phyloP scores from a whole-genome alignment of 345 rosid species.

The Brassica juncea region DNA sequence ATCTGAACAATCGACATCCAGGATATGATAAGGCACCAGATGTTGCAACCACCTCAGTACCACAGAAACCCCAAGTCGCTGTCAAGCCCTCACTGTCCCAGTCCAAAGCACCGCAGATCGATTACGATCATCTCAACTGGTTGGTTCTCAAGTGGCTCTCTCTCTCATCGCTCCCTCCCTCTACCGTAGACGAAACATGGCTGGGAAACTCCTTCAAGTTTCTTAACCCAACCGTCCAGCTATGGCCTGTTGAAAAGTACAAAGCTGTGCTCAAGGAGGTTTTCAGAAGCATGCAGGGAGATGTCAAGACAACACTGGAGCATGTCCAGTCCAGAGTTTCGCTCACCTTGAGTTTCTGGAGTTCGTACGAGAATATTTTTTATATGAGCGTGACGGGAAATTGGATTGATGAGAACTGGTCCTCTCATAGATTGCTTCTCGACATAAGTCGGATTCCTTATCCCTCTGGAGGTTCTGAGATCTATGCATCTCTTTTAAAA shows the following conservation, averaged over 20 bases:
- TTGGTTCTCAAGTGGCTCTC: conserved; percentile 84
- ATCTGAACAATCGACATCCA: conserved; percentile 84
- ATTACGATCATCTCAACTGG: conserved; percentile 94
- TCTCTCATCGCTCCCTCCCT: conserved; percentile 78
- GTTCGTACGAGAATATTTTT: conserved; percentile 64
- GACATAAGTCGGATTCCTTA: conserved; percentile 83
- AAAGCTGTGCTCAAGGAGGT: conserved; percentile 66
- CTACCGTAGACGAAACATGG: conserved; percentile 78
- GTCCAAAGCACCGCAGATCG: conserved; percentile 58
- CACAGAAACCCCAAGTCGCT: conserved; percentile 46
- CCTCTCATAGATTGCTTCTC: conserved; percentile 64
- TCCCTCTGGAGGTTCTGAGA: conserved; percentile 72
- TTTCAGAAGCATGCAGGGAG: conserved; percentile 91
- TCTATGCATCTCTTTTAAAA: conserved; percentile 58
- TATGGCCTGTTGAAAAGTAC: conserved; percentile 78
- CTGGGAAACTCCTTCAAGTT: conserved; percentile 78
- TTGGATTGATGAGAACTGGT: conserved; percentile 89
- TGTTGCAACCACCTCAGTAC: conserved; percentile 47
- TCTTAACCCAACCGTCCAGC: conserved; percentile 70
- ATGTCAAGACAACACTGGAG: conserved; percentile 64
- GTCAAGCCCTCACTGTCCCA: conserved; percentile 57
- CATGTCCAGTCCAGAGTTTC: conserved; percentile 80
- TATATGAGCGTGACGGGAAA: conserved; percentile 87
- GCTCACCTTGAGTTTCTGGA: conserved; percentile 77
- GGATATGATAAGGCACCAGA: conserved; percentile 83